phyloP scores from a whole-genome alignment of 768 basidiomycete genomes.

The Daedaleopsis sinensis region DNA sequence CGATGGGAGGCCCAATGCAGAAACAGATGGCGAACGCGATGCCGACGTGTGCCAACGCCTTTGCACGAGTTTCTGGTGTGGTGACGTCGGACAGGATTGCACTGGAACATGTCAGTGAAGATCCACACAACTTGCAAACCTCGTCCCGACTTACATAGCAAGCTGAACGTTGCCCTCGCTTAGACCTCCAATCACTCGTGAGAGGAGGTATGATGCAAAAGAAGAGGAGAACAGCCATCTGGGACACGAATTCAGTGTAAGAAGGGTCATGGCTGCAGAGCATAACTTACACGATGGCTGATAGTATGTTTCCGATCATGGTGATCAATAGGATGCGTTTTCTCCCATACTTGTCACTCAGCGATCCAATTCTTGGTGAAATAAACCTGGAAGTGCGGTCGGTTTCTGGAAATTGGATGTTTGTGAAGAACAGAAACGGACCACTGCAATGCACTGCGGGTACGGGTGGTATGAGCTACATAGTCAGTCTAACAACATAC shows the following conservation, averaged over 20 bases:
- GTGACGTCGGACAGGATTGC: constrained; percentile 95
- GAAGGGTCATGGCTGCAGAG: constrained; percentile 1
- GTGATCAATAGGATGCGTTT: constrained; percentile 80
- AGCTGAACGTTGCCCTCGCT: constrained; percentile 98
- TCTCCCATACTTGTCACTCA: constrained; percentile 91
- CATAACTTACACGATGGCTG: constrained; percentile 74
- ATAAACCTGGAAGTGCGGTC: constrained; percentile 46
- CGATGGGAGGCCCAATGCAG: constrained; percentile 89
- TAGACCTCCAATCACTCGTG: constrained; percentile 88
- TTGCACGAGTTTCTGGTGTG: constrained; percentile 75
- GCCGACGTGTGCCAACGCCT: constrained; percentile 88
- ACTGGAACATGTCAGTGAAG: constrained; percentile 40
- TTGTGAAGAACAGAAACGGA: neutral
- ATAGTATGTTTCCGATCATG: constrained; percentile 93
- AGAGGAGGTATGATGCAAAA: constrained; percentile 88
- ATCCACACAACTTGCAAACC: neutral
- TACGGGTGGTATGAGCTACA: neutral
- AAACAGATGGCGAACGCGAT: constrained; percentile 98
- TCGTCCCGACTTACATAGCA: constrained; percentile 60
- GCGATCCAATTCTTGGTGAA: constrained; percentile 76
- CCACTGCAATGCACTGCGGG: constrained; percentile 73
- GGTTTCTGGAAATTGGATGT: neutral
- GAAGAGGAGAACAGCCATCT: constrained; percentile 92
- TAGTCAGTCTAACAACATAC: neutral
- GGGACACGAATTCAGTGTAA: constrained; percentile 5